Evolutionary conservation across 2,329 filamentous ascomycete genomes (phyloP).

Genomic region (Chrysosphaeria jannelii): DNA sequence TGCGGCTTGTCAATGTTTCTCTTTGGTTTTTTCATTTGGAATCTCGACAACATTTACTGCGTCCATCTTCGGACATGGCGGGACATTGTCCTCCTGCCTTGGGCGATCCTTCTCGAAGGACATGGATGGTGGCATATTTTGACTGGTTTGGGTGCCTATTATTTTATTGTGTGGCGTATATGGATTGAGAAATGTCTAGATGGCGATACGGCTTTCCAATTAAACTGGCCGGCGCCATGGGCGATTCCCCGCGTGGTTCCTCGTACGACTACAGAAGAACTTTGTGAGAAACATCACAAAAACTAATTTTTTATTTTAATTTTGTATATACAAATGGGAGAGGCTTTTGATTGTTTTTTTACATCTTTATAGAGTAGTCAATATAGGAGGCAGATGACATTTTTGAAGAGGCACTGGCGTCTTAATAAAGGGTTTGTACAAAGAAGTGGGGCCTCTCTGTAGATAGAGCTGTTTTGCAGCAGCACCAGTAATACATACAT

Average conservation of each 20-base stretch:
- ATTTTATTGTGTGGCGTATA: slow-evolving; percentile 58
- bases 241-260: slow-evolving; percentile 18
- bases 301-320: too few species aligned
- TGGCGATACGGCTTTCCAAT: slow-evolving; percentile 33
- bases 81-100: slow-evolving; percentile 39
- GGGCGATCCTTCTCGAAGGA: slow-evolving; percentile 38
- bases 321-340: too few species aligned
- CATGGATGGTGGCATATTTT: slow-evolving; percentile 40
- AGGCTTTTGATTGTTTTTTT: too few species aligned
- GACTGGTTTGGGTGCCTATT: slow-evolving; percentile 54
- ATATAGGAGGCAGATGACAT: too few species aligned
- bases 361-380: too few species aligned
- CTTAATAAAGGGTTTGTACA: too few species aligned
- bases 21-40: slow-evolving; percentile 49
- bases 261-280: slow-evolving; percentile 4
- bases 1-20: slow-evolving; percentile 40
- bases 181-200: slow-evolving; percentile 56
- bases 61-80: slow-evolving; percentile 31
- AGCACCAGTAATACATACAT: too few species aligned
- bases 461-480: too few species aligned
- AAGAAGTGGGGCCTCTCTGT: too few species aligned
- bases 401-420: too few species aligned
- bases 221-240: slow-evolving; percentile 32
- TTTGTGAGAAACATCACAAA: too few species aligned
- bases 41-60: slow-evolving; percentile 51